Percentiles rank a stretch among this genome's conserved stretches.
phyloP scores from a whole-genome alignment of 345 rosid species.

The Ailanthus altissimus region DNA sequence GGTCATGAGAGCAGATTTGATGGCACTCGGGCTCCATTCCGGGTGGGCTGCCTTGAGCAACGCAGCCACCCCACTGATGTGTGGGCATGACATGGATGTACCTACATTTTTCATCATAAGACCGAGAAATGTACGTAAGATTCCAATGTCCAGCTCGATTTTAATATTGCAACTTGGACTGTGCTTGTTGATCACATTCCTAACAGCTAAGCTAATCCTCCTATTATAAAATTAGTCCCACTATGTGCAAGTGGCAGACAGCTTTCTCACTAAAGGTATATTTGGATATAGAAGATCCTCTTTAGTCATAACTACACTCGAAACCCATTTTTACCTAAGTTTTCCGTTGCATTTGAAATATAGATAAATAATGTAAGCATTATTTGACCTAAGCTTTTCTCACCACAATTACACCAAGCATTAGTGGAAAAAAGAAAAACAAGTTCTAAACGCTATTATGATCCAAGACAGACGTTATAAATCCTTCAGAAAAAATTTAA shows the following conservation, averaged over 20 bases:
- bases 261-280: neutral
- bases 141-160: neutral
- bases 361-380: too few species aligned
- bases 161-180: neutral
- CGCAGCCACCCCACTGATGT: constrained; percentile 86
- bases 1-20: constrained; percentile 88
- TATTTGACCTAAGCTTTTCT: too few species aligned
- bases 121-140: neutral
- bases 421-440: too few species aligned
- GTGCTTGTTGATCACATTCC: constrained; percentile 3
- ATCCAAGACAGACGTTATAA: neutral
- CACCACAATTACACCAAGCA: too few species aligned
- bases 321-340: too few species aligned
- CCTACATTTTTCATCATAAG: constrained; percentile 41
- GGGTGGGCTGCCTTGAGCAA: constrained; percentile 84
- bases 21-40: constrained; percentile 85
- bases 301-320: too few species aligned
- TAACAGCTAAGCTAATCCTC: neutral
- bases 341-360: too few species aligned
- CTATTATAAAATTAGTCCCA: too few species aligned
- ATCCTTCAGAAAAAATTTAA: too few species aligned
- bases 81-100: constrained; percentile 98
- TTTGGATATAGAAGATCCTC: too few species aligned
- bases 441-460: too few species aligned
- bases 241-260: neutral